Evolutionary conservation across 2,329 filamentous ascomycete species (phyloP), one percentile per base, ranked within the genome.

Genomic region (Diplodia sapinea): DNA sequence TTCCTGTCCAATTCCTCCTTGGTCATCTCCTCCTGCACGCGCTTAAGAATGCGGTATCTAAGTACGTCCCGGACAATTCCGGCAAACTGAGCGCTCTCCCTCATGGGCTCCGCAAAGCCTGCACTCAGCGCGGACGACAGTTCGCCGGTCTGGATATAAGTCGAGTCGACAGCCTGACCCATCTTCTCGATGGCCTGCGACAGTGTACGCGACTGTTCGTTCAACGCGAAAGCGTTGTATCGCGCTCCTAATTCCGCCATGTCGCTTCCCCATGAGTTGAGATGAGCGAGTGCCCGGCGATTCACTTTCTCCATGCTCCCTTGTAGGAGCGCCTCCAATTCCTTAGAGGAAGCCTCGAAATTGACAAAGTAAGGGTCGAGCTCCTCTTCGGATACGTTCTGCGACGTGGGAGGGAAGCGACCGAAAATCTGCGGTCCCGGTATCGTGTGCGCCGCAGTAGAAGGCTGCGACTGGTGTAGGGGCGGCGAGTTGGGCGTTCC

Each of bases 221-320:
- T 97, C 1, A 99, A 84, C 0, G 96, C 96, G 79, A 99, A 99
- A 0, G 92, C 95, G 74, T 99, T 99, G 79, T 95, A 98, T 69
- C 93, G 88, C n/a, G 94, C 95, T 8, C 95, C 95, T 9, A 99
- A 85, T 75, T 99, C 95, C 72, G 93, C 93, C 69, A 98, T 85
- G 76, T 99, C 95, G 5, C 93, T 87, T 2, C 93, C 93, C 59
- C 97, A 83, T 5, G 91, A 89, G 15, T 92, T 92, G 11, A 98
- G 80, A 74, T 99, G 95, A 69, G 89, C 92, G 7, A 99, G 82
- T 6, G 94, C 93, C 43, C 95, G 88, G 38, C 94, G 88, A 74
- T 98, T 99, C 70, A 97, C 93, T 78, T 96, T 97, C 77, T 99
- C 96, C 83, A 99, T 97, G 6, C 93, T 93, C 0, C 95, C 95